These are phyloP conservation scores for Rhizopogon vinicolor DNA, from an alignment of 768 basidiomycete genomes.

Conservation along the genomic window DNA sequence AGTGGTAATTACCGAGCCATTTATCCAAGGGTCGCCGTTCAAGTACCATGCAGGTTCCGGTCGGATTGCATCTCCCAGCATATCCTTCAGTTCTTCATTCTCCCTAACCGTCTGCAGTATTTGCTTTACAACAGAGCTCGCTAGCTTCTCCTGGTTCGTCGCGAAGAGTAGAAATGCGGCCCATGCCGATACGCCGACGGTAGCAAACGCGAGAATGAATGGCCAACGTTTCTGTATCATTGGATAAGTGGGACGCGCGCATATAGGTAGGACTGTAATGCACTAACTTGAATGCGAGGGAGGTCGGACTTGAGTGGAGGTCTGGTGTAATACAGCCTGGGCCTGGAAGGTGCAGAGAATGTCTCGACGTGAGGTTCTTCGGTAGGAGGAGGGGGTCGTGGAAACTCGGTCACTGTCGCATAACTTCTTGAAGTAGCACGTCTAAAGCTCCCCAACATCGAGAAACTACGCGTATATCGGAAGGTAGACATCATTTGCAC, in stretches of 20 bases:
- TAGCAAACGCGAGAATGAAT: conserved; percentile 40
- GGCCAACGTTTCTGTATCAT: conserved; percentile 49
- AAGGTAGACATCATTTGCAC: background rate
- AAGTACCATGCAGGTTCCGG: conserved; percentile 43
- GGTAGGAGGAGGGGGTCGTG: conserved; percentile 18
- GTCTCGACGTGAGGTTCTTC: conserved; percentile 30
- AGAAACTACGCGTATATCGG: background rate
- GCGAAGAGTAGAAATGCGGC: conserved; percentile 62
- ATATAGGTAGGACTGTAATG: background rate
- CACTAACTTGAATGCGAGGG: conserved; percentile 36
- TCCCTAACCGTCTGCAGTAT: conserved; percentile 57
- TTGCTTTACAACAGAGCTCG: conserved; percentile 68
- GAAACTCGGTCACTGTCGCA: conserved; percentile 18
- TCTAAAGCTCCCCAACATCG: background rate
- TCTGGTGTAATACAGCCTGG: conserved; percentile 39
- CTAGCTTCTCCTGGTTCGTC: conserved; percentile 74
- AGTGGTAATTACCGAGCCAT: conserved; percentile 51
- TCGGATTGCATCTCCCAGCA: conserved; percentile 55
- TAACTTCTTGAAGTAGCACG: conserved; percentile 8
- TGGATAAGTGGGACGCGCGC: background rate
- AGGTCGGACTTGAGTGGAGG: conserved; percentile 35
- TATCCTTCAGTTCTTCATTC: conserved; percentile 42
- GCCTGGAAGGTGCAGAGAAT: conserved; percentile 40
- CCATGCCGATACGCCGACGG: conserved; percentile 60
- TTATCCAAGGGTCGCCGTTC: conserved; percentile 71